phyloP scores from a whole-genome alignment of 2,329 filamentous ascomycete species.

The Exophiala mesophila region DNA sequence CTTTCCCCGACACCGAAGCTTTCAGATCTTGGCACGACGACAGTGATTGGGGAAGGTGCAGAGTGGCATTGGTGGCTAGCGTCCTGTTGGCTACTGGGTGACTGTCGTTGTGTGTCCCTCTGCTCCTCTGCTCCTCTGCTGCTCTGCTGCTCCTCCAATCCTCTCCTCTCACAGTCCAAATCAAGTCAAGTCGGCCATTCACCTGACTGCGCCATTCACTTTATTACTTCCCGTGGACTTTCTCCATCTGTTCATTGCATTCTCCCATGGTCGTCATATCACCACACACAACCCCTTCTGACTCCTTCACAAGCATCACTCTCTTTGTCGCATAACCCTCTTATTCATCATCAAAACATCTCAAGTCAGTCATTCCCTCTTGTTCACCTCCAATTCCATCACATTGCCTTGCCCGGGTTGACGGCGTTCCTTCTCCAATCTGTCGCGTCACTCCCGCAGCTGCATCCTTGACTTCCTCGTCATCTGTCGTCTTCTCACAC shows the following conservation, averaged over 20 bases:
- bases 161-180: too few species aligned
- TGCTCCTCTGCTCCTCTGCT: too few species aligned
- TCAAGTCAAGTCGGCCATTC: too few species aligned
- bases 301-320: conserved; percentile 8
- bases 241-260: conserved; percentile 17
- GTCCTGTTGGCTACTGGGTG: too few species aligned
- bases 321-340: conserved; percentile 12
- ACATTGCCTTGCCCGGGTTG: conserved; percentile 1
- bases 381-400: conserved; percentile 2
- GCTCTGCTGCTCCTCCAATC: too few species aligned
- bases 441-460: conserved; percentile 14
- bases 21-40: too few species aligned
- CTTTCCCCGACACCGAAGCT: too few species aligned
- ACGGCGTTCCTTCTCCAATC: neutral
- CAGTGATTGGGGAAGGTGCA: too few species aligned
- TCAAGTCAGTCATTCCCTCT: conserved; percentile 8
- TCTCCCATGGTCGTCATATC: conserved; percentile 11
- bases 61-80: too few species aligned
- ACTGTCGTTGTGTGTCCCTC: too few species aligned
- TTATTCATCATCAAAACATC: conserved; percentile 7
- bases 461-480: conserved; percentile 4
- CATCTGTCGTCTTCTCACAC: conserved; percentile 1
- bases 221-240: conserved; percentile 1
- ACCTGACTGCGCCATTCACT: neutral
- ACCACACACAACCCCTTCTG: conserved; percentile 1